phyloP scores from a whole-genome alignment of 2,329 filamentous ascomycete species.

The Fusarium redolens region DNA sequence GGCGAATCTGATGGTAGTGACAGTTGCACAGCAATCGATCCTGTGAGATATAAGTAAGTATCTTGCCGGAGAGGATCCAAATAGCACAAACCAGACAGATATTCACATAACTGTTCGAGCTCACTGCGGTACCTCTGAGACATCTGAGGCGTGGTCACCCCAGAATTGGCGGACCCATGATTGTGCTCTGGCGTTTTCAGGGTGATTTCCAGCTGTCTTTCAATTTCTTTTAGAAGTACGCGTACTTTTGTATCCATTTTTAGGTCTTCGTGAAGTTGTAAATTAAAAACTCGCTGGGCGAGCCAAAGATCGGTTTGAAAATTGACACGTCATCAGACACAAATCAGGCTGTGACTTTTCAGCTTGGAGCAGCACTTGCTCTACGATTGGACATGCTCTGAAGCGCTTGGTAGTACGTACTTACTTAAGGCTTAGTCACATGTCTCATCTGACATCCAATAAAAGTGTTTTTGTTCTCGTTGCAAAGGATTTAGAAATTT shows the following conservation, averaged over 20 bases:
- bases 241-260: neutral
- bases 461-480: too few relatives aligned
- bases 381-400: too few relatives aligned
- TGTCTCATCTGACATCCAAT: too few relatives aligned
- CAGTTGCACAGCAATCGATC: rapidly evolving
- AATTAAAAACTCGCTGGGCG: neutral
- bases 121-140: neutral
- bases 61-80: neutral
- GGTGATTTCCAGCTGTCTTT: neutral
- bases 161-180: neutral
- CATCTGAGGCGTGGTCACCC: neutral
- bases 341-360: neutral
- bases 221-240: neutral
- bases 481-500: too few relatives aligned
- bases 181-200: neutral
- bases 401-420: too few relatives aligned
- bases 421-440: too few relatives aligned
- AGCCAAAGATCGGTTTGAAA: neutral
- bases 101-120: neutral
- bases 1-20: neutral
- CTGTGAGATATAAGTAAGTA: rapidly evolving
- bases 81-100: neutral
- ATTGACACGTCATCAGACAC: neutral
- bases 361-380: neutral
- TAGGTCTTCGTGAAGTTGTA: neutral